These are phyloP conservation scores for Gynandropsis gynandra DNA, from an alignment of 345 rosid species.

Conservation along the genomic window DNA sequence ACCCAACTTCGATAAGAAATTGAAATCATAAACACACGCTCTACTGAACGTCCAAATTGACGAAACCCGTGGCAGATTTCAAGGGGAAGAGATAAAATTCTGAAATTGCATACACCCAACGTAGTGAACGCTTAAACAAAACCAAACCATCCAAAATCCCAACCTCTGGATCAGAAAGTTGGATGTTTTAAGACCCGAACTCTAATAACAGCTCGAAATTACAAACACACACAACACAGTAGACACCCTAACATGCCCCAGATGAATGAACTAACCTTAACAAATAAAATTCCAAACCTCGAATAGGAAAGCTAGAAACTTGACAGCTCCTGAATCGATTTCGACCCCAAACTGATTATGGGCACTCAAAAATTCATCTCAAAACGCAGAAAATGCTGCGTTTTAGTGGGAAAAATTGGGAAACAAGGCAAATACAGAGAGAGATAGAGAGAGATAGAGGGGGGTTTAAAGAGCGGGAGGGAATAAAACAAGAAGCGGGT, in stretches of 20 bases:
- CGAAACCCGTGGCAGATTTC: too few relatives aligned
- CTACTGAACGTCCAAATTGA: not conserved
- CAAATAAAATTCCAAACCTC: conserved; percentile 14
- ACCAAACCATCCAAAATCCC: not conserved
- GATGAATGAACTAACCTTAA: conserved; percentile 8
- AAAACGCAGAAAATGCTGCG: not conserved
- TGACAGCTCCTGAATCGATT: conserved; percentile 19
- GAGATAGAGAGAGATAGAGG: not conserved
- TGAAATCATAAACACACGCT: too few relatives aligned
- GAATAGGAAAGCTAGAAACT: conserved; percentile 1
- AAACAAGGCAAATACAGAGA: conserved; percentile 7
- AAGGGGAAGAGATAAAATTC: not conserved
- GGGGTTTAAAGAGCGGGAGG: conserved; percentile 27
- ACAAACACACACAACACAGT: conserved; percentile 8
- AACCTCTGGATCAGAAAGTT: conserved; percentile 3
- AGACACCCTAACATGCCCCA: not conserved
- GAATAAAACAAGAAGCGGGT: conserved; percentile 24
- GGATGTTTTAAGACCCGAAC: not conserved
- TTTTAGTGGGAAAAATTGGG: not conserved
- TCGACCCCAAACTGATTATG: conserved; percentile 12
- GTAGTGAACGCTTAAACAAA: not conserved
- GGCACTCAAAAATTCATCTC: conserved; percentile 21
- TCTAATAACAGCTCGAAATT: conserved; percentile 7
- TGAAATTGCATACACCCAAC: not conserved
- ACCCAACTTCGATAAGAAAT: not conserved